Conservation (phyloP, 768 basidiomycete genomes). For the Tricholoma matsutake region DNA sequence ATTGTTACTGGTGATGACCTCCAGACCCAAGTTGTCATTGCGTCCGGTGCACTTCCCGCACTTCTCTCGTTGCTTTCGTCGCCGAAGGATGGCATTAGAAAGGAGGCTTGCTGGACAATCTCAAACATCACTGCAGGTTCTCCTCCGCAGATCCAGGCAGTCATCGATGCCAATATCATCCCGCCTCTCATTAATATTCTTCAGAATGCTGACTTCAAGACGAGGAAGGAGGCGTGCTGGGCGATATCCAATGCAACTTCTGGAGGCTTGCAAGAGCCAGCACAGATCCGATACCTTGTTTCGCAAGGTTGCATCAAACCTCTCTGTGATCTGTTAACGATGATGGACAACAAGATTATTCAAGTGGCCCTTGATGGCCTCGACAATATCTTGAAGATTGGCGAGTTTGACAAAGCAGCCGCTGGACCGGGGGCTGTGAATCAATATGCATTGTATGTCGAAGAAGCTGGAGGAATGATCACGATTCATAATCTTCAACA, state of each 20-base stretch:
- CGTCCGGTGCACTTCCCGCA: slow-evolving; percentile 94
- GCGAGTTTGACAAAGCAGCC: slow-evolving; percentile 89
- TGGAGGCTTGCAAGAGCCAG: slow-evolving; percentile 93
- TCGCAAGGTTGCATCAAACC: slow-evolving; percentile 98
- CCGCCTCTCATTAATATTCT: slow-evolving; percentile 99
- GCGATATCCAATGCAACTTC: slow-evolving; percentile 99
- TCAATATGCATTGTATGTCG: slow-evolving; percentile 91
- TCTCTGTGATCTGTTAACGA: slow-evolving; percentile 90
- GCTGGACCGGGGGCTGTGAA: slow-evolving; percentile 82
- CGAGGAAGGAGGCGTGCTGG: slow-evolving; percentile 99
- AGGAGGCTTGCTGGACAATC: slow-evolving; percentile 99
- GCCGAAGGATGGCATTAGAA: slow-evolving; percentile 97
- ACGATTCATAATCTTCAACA: slow-evolving; percentile 99
- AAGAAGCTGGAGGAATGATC: slow-evolving; percentile 98
- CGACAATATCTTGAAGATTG: slow-evolving; percentile 97
- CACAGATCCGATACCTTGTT: slow-evolving; percentile 97
- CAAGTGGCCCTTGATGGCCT: slow-evolving; percentile 97
- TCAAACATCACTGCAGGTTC: slow-evolving; percentile 98
- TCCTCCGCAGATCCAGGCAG: slow-evolving; percentile 93
- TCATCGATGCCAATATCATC: slow-evolving; percentile 97
- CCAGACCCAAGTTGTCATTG: slow-evolving; percentile 98
- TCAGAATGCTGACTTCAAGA: slow-evolving; percentile 97
- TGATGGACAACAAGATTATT: slow-evolving; percentile 99
- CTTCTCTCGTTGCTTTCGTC: slow-evolving; percentile 91
- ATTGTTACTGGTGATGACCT: slow-evolving; percentile 99